Conservation (phyloP, 2,329 filamentous ascomycete genomes). For the Aspergillus felis region DNA sequence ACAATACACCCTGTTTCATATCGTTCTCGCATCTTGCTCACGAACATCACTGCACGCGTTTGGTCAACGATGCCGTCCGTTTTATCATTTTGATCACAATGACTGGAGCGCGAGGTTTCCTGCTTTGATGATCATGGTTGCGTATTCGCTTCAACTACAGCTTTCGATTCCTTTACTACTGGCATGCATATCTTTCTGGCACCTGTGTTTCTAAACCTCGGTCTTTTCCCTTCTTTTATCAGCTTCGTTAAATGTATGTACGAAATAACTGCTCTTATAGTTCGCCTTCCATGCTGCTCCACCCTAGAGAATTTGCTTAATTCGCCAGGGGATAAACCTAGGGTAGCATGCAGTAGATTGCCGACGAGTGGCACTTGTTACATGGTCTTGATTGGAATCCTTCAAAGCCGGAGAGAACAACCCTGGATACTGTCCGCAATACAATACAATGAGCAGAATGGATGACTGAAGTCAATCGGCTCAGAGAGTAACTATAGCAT, state of each 20-base stretch:
- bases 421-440: not conserved
- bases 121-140: not conserved
- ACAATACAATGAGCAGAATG: not conserved
- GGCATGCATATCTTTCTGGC: not conserved
- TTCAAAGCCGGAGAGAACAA: not conserved
- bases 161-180: not conserved
- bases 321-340: not conserved
- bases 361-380: not conserved
- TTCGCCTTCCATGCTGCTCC: not conserved
- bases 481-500: not conserved
- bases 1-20: slow-evolving; percentile 4
- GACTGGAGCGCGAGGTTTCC: not conserved
- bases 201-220: not conserved
- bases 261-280: not conserved
- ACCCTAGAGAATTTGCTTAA: not conserved
- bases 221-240: not conserved
- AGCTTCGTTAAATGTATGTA: not conserved
- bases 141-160: not conserved
- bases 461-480: not conserved
- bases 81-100: not conserved
- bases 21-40: slow-evolving; percentile 9
- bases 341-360: not conserved
- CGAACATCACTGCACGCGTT: slow-evolving; percentile 3
- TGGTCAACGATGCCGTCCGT: slow-evolving; percentile 2
- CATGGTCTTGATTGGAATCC: not conserved